Evolutionary conservation across 2,329 filamentous ascomycete genomes (phyloP).

Genomic region (Onygenales sp.): DNA sequence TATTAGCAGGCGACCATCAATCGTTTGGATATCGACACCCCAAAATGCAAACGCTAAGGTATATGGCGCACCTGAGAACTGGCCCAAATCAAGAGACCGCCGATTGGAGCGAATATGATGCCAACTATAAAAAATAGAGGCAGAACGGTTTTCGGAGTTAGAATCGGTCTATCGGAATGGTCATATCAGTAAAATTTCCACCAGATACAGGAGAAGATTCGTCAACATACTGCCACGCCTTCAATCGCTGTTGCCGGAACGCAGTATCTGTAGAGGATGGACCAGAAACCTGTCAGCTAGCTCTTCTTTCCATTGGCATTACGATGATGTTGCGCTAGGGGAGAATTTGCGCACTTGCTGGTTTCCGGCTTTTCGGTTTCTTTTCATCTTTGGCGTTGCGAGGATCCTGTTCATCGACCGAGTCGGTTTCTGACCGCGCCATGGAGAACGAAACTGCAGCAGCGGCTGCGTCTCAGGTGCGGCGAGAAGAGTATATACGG

Average conservation of each 20-base stretch:
- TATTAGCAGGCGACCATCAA: not conserved
- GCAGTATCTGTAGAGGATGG: constrained; percentile 61
- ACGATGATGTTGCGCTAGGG: constrained; percentile 6
- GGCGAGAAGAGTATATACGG: not conserved
- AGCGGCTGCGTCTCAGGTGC: not conserved
- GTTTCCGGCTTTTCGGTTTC: constrained; percentile 84
- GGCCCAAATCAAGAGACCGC: constrained; percentile 75
- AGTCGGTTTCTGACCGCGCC: constrained; percentile 21
- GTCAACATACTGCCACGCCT: constrained; percentile 93
- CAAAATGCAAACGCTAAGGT: not conserved
- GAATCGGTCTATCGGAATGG: constrained; percentile 59
- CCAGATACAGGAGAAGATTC: not conserved
- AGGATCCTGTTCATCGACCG: constrained; percentile 34
- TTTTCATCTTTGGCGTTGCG: constrained; percentile 44
- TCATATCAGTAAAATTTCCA: not conserved
- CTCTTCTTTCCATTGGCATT: constrained; percentile 3
- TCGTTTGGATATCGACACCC: not conserved
- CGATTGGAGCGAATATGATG: constrained; percentile 87
- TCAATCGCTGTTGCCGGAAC: constrained; percentile 90
- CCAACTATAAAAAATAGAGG: constrained; percentile 87
- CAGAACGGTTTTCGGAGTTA: constrained; percentile 87
- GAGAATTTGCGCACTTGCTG: constrained; percentile 58
- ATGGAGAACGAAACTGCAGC: not conserved
- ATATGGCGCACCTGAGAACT: constrained; percentile 57
- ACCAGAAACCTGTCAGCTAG: constrained; percentile 1